Base-by-base conservation (phyloP, 2,329 filamentous ascomycete genomes). In the Calonectria leucothoes region DNA sequence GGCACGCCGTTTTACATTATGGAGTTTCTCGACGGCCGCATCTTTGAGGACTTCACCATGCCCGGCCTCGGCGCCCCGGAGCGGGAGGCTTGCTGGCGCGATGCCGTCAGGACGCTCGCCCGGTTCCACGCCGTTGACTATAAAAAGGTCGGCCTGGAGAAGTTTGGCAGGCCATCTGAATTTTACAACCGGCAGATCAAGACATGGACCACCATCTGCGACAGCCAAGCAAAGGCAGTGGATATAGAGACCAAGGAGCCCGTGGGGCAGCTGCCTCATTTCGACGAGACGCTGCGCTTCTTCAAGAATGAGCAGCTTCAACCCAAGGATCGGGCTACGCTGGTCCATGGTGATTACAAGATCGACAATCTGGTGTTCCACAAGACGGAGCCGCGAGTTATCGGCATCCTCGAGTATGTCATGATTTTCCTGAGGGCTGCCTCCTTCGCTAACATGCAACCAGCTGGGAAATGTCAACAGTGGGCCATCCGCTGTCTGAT, bases 1-100 rank as follows among this genome's bases (percentile, higher is more conserved):
- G 97, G 96, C 70, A 98, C 96, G 10, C 91, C 95, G 7, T 99
- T 98, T 85, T 98, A 99, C 86, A 93, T 98, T 82, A 98, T 99
- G 97, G 93, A 95, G 83, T 98, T 97, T 83, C 89, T 98, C 74
- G 94, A 98, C 82, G 97, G 97, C 25, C 93, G 97, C 81, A 98
- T 98, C 85, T 95, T 98, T 82, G 94, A 96, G 81, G 95, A 98
- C 84, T 93, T 95, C 52, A 88, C 93, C 37, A 93, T 98, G 82
- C 96, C 95, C 2, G 93, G 88, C 15, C 91, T 95, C 15, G 89
- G 89, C 31, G 85, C 93, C 0, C 88, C 88, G 49, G 93, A 98
- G 78, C 90, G 96, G 73, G 91, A 87, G 37, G 91, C 91, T 80
- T 94, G 98, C 92, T 98, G 96, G 96, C 91, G 91, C 80, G 94